phyloP scores from a whole-genome alignment of 495 filamentous ascomycete species.

The Penicillium crystallinum region DNA sequence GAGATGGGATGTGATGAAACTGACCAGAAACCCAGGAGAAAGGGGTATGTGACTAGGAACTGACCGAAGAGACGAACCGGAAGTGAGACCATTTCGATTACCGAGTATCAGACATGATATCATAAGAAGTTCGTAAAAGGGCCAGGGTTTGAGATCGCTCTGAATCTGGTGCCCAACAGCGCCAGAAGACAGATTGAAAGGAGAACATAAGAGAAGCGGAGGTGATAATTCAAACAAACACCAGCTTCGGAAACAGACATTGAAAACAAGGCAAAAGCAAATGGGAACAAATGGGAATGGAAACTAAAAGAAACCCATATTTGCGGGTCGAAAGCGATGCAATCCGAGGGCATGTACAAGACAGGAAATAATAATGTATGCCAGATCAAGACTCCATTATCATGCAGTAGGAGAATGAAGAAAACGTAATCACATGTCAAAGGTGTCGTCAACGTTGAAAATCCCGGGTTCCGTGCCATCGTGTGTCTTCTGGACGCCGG shows the following conservation, averaged over 20 bases:
- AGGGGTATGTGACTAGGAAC: conserved; percentile 4
- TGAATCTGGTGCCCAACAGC: not conserved
- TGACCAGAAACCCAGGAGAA: not conserved
- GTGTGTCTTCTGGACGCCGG: conserved; percentile 62
- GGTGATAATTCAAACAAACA: not conserved
- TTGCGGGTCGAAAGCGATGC: conserved; percentile 17
- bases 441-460: conserved; percentile 66
- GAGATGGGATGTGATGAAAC: not conserved
- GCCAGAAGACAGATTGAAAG: not conserved
- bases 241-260: conserved; percentile 1
- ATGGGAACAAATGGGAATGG: conserved; percentile 13
- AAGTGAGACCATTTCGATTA: not conserved
- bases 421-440: conserved; percentile 57
- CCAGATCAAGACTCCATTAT: conserved; percentile 42
- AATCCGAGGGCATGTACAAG: conserved; percentile 38
- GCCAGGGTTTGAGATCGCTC: not conserved
- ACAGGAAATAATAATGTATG: conserved; percentile 22
- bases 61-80: not conserved
- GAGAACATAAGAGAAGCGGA: not conserved
- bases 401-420: conserved; percentile 29
- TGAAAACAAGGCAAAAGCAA: conserved; percentile 8
- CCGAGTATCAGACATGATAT: not conserved
- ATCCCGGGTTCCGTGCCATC: conserved; percentile 61
- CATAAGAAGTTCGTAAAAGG: not conserved
- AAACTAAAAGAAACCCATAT: conserved; percentile 22